These are phyloP conservation scores for Nitzschia putrida DNA, from an alignment of 108 stramenopile species.

Conservation along the genomic window DNA sequence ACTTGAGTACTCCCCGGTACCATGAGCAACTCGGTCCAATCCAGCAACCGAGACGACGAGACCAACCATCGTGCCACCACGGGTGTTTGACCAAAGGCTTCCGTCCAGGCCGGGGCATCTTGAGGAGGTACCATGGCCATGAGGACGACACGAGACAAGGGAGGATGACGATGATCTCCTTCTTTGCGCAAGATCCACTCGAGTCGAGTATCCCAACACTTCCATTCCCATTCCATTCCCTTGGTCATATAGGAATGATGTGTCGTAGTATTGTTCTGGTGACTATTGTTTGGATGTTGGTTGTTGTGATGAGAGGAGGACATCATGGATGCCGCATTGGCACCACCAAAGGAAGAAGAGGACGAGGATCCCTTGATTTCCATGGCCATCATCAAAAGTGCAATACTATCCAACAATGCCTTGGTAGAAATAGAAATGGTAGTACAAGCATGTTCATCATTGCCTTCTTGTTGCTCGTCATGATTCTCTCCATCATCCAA, in stretches of 20 bases:
- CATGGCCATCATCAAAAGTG: constrained; percentile 16
- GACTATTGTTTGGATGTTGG: neutral
- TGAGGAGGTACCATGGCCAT: constrained; percentile 27
- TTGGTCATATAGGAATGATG: neutral
- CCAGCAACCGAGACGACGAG: constrained; percentile 1
- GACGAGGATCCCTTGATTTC: too few species aligned
- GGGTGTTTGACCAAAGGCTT: constrained; percentile 21
- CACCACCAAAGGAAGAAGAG: neutral
- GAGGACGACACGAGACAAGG: constrained; percentile 14
- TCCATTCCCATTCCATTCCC: too few species aligned
- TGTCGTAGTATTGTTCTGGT: neutral
- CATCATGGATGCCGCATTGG: constrained; percentile 16
- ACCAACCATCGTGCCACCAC: constrained; percentile 24
- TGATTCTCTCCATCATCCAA: neutral
- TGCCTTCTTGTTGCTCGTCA: neutral
- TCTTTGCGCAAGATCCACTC: neutral
- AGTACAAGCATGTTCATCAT: constrained; percentile 5
- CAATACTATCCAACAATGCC: constrained; percentile 31
- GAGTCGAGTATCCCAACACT: constrained; percentile 1
- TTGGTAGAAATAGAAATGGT: constrained; percentile 3
- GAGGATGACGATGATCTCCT: neutral
- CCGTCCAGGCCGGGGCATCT: constrained; percentile 17
- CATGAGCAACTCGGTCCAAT: constrained; percentile 15
- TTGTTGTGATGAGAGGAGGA: constrained; percentile 13
- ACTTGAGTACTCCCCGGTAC: constrained; percentile 21